Percentiles rank a stretch among this genome's conserved stretches.
Evolutionary conservation across 257 asterid genomes (phyloP).

Genomic region (Henckelia pumila): DNA sequence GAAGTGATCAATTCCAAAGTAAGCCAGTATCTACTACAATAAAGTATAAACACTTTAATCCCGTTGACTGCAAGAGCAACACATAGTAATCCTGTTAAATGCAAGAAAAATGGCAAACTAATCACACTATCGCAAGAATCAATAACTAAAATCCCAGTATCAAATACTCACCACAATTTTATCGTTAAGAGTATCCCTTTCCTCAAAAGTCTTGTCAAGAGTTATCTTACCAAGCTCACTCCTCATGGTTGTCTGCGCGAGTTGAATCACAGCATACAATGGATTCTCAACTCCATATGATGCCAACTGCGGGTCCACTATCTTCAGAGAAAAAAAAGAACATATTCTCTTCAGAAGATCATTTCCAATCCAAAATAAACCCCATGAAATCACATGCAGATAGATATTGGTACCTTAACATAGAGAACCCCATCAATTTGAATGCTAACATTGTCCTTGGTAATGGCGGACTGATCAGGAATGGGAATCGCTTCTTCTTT

Average conservation of each 20-base stretch:
- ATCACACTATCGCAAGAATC: not conserved
- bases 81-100: not conserved
- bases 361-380: conserved; percentile 9
- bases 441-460: conserved; percentile 89
- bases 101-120: not conserved
- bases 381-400: conserved; percentile 1
- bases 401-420: conserved; percentile 49
- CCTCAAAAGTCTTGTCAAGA: conserved; percentile 95
- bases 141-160: conserved; percentile 1
- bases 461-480: conserved; percentile 77
- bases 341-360: conserved; percentile 9
- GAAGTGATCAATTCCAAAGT: not conserved
- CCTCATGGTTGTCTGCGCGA: conserved; percentile 97
- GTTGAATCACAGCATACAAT: conserved; percentile 75
- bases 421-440: conserved; percentile 79
- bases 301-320: conserved; percentile 87
- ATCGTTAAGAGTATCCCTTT: conserved; percentile 78
- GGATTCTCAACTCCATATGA: conserved; percentile 96
- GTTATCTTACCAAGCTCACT: conserved; percentile 97
- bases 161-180: conserved; percentile 77
- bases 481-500: conserved; percentile 83
- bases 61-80: not conserved
- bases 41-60: not conserved
- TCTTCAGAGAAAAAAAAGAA: conserved; percentile 33
- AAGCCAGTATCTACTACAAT: not conserved